Percentiles rank a stretch among this genome's conserved stretches.
These are phyloP conservation scores for Croton setiger DNA, from an alignment of 441 rosid species.

Conservation along the genomic window DNA sequence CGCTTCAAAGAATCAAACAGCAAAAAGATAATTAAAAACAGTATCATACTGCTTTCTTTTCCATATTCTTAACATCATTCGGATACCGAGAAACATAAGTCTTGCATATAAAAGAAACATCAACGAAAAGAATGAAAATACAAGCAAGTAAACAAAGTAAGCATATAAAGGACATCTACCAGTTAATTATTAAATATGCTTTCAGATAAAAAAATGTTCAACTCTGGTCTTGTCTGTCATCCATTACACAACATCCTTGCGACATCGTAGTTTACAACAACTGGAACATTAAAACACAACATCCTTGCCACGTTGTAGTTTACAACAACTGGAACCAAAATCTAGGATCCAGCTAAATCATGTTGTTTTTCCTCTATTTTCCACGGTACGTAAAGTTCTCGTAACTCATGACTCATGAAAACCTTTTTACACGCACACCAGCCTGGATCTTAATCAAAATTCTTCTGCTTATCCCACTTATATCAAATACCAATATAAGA, in stretches of 20 bases:
- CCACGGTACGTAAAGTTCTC: neutral
- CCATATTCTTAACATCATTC: neutral
- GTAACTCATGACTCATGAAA: neutral
- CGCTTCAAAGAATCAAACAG: slow-evolving; percentile 1
- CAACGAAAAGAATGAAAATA: neutral
- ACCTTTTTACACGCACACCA: neutral
- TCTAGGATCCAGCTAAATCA: neutral
- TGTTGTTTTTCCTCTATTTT: neutral
- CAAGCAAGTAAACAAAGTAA: neutral
- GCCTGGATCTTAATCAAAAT: neutral
- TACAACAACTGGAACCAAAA: neutral
- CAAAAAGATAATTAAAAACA: neutral
- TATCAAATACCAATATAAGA: neutral
- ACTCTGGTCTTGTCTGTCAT: neutral
- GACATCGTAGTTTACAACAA: neutral
- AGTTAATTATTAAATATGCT: neutral
- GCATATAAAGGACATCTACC: neutral
- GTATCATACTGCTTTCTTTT: neutral
- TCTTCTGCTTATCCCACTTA: neutral
- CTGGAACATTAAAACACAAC: neutral
- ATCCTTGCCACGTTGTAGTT: neutral
- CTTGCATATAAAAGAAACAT: neutral
- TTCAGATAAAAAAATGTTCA: neutral
- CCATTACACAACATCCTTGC: neutral
- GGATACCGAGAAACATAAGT: neutral